phyloP scores from a whole-genome alignment of 805 yeast genomes.

The Pichia californica region DNA sequence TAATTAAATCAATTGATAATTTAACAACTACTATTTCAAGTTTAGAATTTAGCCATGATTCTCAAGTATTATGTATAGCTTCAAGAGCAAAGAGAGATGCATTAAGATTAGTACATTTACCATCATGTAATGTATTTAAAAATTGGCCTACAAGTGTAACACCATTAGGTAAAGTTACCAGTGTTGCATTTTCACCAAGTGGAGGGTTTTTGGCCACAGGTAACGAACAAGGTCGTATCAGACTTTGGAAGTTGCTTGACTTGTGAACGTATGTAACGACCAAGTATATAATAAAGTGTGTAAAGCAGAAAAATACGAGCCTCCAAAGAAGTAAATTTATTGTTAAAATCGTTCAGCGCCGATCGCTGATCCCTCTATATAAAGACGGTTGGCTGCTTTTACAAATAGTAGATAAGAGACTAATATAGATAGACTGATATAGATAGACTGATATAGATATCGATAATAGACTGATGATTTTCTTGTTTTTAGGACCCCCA shows the following conservation, averaged over 20 bases:
- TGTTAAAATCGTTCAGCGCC: too few relatives aligned
- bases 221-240: constrained; percentile 82
- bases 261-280: too few relatives aligned
- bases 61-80: constrained; percentile 81
- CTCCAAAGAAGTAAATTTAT: too few relatives aligned
- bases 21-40: constrained; percentile 75
- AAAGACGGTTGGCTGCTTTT: too few relatives aligned
- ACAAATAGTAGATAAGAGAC: too few relatives aligned
- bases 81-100: constrained; percentile 84
- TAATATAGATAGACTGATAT: too few relatives aligned
- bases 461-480: too few relatives aligned
- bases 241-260: constrained; percentile 66
- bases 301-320: too few relatives aligned
- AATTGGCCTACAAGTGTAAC: constrained; percentile 99
- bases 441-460: too few relatives aligned
- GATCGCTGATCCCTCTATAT: too few relatives aligned
- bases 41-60: constrained; percentile 73
- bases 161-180: constrained; percentile 90
- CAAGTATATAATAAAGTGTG: too few relatives aligned
- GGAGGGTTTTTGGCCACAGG: constrained; percentile 84
- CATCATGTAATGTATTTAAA: constrained; percentile 75
- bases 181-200: constrained; percentile 70
- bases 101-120: constrained; percentile 77
- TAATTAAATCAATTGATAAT: constrained; percentile 65
- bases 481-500: too few relatives aligned